Conservation (phyloP, 768 basidiomycete genomes). For the Leccinum uliginosum region DNA sequence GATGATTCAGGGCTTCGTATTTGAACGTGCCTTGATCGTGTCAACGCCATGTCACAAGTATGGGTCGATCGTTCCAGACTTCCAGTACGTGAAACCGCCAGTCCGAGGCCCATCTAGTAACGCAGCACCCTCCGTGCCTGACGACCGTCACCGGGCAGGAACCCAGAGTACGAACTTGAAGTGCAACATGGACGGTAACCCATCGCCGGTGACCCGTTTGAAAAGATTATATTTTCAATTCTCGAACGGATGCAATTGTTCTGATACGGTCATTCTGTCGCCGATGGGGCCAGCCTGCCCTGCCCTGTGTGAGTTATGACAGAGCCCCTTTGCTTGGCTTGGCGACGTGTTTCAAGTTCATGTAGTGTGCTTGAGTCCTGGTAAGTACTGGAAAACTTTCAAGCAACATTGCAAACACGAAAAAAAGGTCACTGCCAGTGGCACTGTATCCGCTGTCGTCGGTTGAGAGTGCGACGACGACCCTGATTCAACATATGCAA, state of each 20-base stretch:
- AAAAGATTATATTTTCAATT: background rate
- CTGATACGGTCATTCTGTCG: background rate
- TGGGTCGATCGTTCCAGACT: background rate
- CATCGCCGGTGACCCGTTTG: background rate
- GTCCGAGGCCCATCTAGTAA: background rate
- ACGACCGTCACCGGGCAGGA: background rate
- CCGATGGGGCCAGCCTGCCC: background rate
- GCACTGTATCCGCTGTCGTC: background rate
- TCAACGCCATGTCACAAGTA: background rate
- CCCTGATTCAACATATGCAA: no score
- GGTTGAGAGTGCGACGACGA: no score
- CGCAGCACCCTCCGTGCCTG: background rate
- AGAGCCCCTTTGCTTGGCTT: background rate
- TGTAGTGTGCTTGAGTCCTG: background rate
- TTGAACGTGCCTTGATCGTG: background rate
- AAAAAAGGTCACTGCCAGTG: background rate
- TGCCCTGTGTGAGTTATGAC: background rate
- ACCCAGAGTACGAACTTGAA: background rate
- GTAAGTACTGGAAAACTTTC: no score
- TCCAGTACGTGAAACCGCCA: background rate
- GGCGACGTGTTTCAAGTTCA: background rate
- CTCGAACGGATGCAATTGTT: background rate
- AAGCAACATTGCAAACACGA: background rate
- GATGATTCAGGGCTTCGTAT: background rate
- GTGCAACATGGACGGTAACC: background rate